Percentiles rank a stretch among this genome's conserved stretches.
Conservation (phyloP, 257 asterid genomes). For the Primulina tabacum region DNA sequence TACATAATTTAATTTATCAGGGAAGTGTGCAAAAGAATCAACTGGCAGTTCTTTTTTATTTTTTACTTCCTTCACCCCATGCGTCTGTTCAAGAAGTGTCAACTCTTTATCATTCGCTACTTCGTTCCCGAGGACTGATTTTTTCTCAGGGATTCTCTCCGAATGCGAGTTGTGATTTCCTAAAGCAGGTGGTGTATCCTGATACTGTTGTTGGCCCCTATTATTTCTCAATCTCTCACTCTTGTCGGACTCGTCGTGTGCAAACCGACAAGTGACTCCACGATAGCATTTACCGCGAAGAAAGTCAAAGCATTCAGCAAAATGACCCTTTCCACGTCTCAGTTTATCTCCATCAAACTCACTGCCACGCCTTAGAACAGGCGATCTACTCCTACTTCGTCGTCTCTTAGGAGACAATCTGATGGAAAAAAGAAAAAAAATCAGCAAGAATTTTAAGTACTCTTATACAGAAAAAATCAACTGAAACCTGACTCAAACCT, state of each 20-base stretch:
- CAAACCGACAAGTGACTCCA: constrained; percentile 73
- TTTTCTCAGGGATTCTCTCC: constrained; percentile 27
- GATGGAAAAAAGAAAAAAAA: constrained; percentile 20
- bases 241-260: constrained; percentile 59
- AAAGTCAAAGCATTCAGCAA: constrained; percentile 62
- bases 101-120: constrained; percentile 37
- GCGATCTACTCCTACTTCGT: constrained; percentile 73
- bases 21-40: constrained; percentile 29
- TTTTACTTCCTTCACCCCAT: constrained; percentile 34
- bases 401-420: constrained; percentile 78
- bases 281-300: constrained; percentile 78
- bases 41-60: constrained; percentile 27
- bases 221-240: constrained; percentile 46
- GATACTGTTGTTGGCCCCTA: constrained; percentile 46
- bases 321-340: constrained; percentile 50
- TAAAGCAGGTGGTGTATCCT: constrained; percentile 35
- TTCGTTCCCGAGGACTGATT: constrained; percentile 29
- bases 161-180: constrained; percentile 34
- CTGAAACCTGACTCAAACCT: constrained; percentile 43
- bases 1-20: constrained; percentile 29
- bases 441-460: constrained; percentile 22
- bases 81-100: constrained; percentile 27
- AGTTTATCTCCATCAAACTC: constrained; percentile 42
- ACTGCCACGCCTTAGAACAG: constrained; percentile 45
- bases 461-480: constrained; percentile 12